Percentiles rank a stretch among this genome's conserved stretches.
phyloP scores from a whole-genome alignment of 352 stramenopile species.

The Pythium apleroticum region DNA sequence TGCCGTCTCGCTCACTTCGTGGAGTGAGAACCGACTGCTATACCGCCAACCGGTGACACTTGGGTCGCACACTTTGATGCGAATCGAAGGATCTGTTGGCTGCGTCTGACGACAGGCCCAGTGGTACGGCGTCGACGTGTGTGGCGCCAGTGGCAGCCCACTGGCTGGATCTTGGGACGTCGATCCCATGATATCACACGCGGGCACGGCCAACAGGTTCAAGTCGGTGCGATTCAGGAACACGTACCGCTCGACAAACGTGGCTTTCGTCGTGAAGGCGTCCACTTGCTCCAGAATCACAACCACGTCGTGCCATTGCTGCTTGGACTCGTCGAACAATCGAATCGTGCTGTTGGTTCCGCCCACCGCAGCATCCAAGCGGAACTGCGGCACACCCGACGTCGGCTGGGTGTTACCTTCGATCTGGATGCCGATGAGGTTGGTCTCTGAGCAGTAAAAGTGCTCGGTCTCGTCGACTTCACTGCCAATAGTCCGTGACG shows the following conservation, averaged over 20 bases:
- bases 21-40: slow-evolving; percentile 80
- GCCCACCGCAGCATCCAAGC: slow-evolving; percentile 47
- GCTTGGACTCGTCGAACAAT: slow-evolving; percentile 67
- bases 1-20: slow-evolving; percentile 82
- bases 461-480: slow-evolving; percentile 55
- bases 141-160: slow-evolving; percentile 32
- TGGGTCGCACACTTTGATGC: slow-evolving; percentile 49
- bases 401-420: slow-evolving; percentile 52
- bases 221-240: slow-evolving; percentile 73
- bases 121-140: slow-evolving; percentile 61
- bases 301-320: slow-evolving; percentile 78
- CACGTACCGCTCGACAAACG: slow-evolving; percentile 81
- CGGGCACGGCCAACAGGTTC: slow-evolving; percentile 48
- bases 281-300: slow-evolving; percentile 70
- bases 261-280: slow-evolving; percentile 67
- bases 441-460: slow-evolving; percentile 75
- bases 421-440: slow-evolving; percentile 60
- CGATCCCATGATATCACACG: slow-evolving; percentile 43
- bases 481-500: slow-evolving; percentile 11
- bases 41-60: slow-evolving; percentile 60
- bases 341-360: slow-evolving; percentile 67
- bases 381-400: slow-evolving; percentile 62
- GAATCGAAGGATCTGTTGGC: slow-evolving; percentile 63
- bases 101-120: slow-evolving; percentile 52
- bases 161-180: slow-evolving; percentile 13